These are phyloP conservation scores for Rhinocladiella mackenziei DNA, from an alignment of 2,329 filamentous ascomycete genomes.

Conservation along the genomic window DNA sequence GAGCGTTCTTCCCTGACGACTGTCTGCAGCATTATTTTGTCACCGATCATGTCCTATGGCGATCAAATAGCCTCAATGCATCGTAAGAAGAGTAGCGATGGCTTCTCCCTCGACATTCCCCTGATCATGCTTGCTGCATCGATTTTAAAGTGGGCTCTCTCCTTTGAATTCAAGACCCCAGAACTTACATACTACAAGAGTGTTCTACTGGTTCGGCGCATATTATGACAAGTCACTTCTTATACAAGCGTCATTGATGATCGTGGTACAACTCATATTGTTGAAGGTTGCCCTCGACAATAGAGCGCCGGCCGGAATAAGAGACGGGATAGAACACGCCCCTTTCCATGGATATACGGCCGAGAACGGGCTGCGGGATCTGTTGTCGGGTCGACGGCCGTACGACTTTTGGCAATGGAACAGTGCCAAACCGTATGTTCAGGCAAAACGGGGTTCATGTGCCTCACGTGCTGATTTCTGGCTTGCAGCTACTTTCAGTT, in stretches of 20 bases:
- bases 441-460: background rate
- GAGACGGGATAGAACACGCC: conserved; percentile 40
- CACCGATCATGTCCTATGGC: conserved; percentile 61
- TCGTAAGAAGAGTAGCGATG: conserved; percentile 55
- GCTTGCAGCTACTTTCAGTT: conserved; percentile 18
- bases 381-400: conserved; percentile 42
- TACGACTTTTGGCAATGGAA: conserved; percentile 64
- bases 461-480: conserved; percentile 1
- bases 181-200: conserved; percentile 35
- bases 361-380: conserved; percentile 22
- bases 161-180: conserved; percentile 1
- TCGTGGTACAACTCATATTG: conserved; percentile 54
- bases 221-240: conserved; percentile 58
- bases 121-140: conserved; percentile 64
- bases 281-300: conserved; percentile 60
- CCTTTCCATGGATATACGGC: conserved; percentile 37
- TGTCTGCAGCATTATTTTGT: conserved; percentile 52
- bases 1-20: background rate
- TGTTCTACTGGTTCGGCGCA: conserved; percentile 64
- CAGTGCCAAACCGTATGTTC: conserved; percentile 47
- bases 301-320: conserved; percentile 43
- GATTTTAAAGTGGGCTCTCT: conserved; percentile 53
- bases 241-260: conserved; percentile 58
- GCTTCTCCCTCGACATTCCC: conserved; percentile 64
- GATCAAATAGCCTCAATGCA: conserved; percentile 65